Evolutionary conservation across 2,329 filamentous ascomycete genomes (phyloP).

Genomic region (Malbranchea zuffiana): DNA sequence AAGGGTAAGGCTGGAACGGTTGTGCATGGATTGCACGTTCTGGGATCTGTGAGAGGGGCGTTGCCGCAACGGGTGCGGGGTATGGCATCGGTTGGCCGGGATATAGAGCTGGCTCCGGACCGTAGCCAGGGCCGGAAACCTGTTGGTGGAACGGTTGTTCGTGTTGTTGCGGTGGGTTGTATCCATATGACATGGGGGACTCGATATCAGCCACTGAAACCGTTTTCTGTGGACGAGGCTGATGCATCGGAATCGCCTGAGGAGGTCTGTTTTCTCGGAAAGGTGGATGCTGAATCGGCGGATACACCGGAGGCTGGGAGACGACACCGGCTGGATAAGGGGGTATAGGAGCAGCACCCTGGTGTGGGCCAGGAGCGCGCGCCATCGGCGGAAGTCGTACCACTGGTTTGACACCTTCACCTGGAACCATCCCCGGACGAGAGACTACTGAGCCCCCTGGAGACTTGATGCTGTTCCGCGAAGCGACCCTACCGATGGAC

Average conservation of each 20-base stretch:
- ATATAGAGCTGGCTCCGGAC: constrained; percentile 37
- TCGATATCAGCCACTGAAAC: constrained; percentile 91
- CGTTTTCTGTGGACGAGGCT: constrained; percentile 86
- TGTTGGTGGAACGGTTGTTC: constrained; percentile 92
- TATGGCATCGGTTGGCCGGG: constrained; percentile 57
- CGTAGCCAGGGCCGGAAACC: constrained; percentile 56
- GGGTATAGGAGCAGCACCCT: constrained; percentile 16
- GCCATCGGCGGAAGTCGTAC: constrained; percentile 67
- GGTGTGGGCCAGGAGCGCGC: constrained; percentile 21
- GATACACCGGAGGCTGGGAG: constrained; percentile 41
- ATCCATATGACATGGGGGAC: constrained; percentile 56
- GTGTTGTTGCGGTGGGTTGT: constrained; percentile 52
- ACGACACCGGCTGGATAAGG: constrained; percentile 15
- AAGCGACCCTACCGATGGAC: constrained; percentile 57
- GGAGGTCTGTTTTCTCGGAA: constrained; percentile 51
- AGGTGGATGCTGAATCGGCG: constrained; percentile 44
- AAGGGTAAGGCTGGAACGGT: constrained; percentile 70
- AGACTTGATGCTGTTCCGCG: constrained; percentile 65
- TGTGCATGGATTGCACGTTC: constrained; percentile 85
- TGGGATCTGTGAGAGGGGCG: constrained; percentile 81
- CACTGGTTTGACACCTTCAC: constrained; percentile 58
- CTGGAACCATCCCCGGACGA: constrained; percentile 47
- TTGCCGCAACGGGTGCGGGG: constrained; percentile 59
- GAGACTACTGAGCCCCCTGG: constrained; percentile 70
- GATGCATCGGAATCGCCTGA: constrained; percentile 64